phyloP scores from a whole-genome alignment of 176 grass and related monocot species.

The Aegilops speltoides region DNA sequence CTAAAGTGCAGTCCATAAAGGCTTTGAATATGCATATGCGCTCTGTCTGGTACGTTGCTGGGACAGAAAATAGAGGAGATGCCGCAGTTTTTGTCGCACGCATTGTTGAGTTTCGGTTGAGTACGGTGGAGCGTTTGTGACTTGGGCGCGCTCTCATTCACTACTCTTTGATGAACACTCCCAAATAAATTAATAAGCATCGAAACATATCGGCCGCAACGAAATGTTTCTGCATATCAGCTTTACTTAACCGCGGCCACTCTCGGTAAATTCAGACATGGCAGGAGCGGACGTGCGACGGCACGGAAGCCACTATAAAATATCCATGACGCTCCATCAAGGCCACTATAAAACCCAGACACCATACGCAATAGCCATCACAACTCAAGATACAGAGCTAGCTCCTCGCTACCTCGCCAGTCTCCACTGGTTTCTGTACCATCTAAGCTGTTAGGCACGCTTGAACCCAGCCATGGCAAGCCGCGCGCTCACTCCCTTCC shows the following conservation, averaged over 20 bases:
- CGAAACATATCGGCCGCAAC: background rate
- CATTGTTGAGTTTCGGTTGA: conserved; percentile 13
- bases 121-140: background rate
- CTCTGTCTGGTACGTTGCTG: background rate
- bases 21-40: too few relatives aligned
- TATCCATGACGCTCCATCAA: background rate
- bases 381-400: background rate
- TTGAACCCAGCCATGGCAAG: conserved; percentile 24
- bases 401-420: background rate
- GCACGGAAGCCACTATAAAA: conserved; percentile 4
- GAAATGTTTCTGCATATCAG: background rate
- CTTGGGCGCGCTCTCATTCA: background rate
- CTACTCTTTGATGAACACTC: background rate
- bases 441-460: background rate
- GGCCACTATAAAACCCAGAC: conserved; percentile 4
- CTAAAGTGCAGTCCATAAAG: too few relatives aligned
- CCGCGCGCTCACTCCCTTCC: background rate
- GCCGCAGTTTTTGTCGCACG: background rate
- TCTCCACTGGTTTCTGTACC: background rate
- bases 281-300: conserved; percentile 20
- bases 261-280: conserved; percentile 24
- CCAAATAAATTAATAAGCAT: background rate
- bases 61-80: background rate
- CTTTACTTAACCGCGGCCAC: background rate
- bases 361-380: background rate